A percentile compares a stretch with the other conserved stretches of the same genome.
phyloP scores from a whole-genome alignment of 78 protist species.

The Chrysochromulina tobinii region DNA sequence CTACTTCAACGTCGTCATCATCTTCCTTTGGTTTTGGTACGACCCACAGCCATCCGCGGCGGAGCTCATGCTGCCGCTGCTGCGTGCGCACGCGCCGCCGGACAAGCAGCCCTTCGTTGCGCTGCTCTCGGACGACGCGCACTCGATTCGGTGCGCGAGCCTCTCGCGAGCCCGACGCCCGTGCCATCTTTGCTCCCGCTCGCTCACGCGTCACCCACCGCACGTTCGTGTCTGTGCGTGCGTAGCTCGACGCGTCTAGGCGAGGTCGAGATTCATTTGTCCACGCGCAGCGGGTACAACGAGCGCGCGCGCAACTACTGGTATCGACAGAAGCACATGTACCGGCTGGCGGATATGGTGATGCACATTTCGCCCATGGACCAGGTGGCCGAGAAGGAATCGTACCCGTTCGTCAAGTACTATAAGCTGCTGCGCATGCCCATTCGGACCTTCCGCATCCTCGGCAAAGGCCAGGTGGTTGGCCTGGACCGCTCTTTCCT shows the following conservation, averaged over 20 bases:
- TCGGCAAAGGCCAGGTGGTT: neutral
- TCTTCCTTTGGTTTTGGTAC: neutral
- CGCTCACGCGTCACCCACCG: too few relatives aligned
- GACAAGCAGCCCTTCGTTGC: slow-evolving; percentile 11
- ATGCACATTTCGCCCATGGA: neutral
- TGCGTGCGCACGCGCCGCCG: neutral
- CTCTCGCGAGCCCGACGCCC: too few relatives aligned
- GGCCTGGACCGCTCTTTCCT: neutral
- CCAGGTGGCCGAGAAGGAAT: neutral
- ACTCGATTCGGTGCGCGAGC: neutral
- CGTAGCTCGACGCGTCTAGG: neutral
- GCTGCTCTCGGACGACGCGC: slow-evolving; percentile 7
- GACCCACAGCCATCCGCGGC: slow-evolving; percentile 9
- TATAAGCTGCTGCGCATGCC: neutral
- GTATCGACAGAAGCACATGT: neutral
- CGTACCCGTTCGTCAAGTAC: neutral
- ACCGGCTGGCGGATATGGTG: neutral
- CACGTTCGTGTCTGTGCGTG: too few relatives aligned
- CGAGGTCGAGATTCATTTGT: neutral
- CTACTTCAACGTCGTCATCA: slow-evolving; percentile 5
- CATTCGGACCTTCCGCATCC: slow-evolving; percentile 3
- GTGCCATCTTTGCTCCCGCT: too few relatives aligned
- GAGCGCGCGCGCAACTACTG: slow-evolving; percentile 13
- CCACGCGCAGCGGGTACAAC: neutral
- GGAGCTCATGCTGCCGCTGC: neutral